A percentile compares a stretch with the other conserved stretches of the same genome.
phyloP scores from a whole-genome alignment of 352 stramenopile genomes.

The Pythium brassicae region DNA sequence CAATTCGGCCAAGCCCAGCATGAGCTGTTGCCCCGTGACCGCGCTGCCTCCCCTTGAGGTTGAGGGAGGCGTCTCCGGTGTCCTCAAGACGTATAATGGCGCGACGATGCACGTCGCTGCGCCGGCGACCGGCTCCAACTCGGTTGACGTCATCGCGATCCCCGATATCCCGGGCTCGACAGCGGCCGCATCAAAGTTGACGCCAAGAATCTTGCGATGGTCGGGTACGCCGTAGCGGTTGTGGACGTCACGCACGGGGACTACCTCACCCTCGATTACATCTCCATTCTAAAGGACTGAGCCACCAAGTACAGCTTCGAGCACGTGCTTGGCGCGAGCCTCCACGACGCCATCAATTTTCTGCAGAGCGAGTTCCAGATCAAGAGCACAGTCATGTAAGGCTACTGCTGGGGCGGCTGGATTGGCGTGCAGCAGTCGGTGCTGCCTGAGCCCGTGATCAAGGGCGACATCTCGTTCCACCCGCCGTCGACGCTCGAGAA shows the following conservation, averaged over 20 bases:
- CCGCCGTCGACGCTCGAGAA: conserved; percentile 30
- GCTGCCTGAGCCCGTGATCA: conserved; percentile 17
- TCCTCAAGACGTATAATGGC: conserved; percentile 21
- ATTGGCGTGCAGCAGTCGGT: conserved; percentile 15
- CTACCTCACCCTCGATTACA: conserved; percentile 15
- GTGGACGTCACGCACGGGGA: conserved; percentile 37
- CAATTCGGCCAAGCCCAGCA: background rate
- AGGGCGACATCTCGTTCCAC: conserved; percentile 24
- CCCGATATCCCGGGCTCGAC: conserved; percentile 44
- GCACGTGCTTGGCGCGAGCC: conserved; percentile 9
- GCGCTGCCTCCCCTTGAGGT: conserved; percentile 19
- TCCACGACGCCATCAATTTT: conserved; percentile 25
- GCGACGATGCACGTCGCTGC: conserved; percentile 35
- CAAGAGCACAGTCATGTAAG: conserved; percentile 13
- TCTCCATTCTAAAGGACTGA: conserved; percentile 12
- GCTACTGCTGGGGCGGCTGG: conserved; percentile 29
- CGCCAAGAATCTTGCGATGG: conserved; percentile 31
- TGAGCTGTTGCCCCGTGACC: conserved; percentile 40
- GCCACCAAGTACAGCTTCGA: conserved; percentile 19
- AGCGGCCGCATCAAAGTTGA: conserved; percentile 49
- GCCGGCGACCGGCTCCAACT: conserved; percentile 13
- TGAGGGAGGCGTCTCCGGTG: conserved; percentile 11
- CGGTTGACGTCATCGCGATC: conserved; percentile 32
- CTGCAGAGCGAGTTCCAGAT: conserved; percentile 22
- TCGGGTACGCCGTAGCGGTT: conserved; percentile 44